phyloP scores from a whole-genome alignment of 768 basidiomycete species.

The Pisolithus marmoratus region DNA sequence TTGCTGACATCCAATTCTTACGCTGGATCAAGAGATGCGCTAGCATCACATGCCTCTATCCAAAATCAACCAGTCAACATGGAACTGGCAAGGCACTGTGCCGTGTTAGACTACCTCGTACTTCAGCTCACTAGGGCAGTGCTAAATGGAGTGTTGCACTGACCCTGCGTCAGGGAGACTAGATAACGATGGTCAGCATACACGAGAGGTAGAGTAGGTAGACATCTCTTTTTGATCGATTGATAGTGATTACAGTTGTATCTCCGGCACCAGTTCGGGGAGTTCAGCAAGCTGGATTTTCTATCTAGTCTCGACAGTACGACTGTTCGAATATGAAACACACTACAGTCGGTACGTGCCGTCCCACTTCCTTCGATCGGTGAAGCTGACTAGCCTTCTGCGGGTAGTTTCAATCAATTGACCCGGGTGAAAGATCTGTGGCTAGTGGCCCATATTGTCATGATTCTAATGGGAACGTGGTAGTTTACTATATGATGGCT shows the following conservation, averaged over 20 bases:
- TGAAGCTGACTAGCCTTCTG: slow-evolving; percentile 4
- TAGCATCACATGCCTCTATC: too few relatives aligned
- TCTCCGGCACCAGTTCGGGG: slow-evolving; percentile 24
- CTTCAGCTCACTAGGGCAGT: too few relatives aligned
- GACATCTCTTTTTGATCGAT: too few relatives aligned
- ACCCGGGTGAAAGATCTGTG: slow-evolving; percentile 21
- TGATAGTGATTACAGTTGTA: slow-evolving; percentile 48
- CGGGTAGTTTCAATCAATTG: slow-evolving; percentile 19
- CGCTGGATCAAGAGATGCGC: too few relatives aligned
- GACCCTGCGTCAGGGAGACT: too few relatives aligned
- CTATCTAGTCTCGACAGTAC: slow-evolving; percentile 50
- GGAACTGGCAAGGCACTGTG: too few relatives aligned
- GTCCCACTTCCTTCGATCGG: background rate
- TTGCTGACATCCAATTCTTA: too few relatives aligned
- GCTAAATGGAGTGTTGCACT: too few relatives aligned
- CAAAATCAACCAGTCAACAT: too few relatives aligned
- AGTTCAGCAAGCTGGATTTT: slow-evolving; percentile 47
- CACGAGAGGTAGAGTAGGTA: too few relatives aligned
- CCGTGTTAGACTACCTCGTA: too few relatives aligned
- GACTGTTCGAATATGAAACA: slow-evolving; percentile 42
- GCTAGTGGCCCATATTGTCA: slow-evolving; percentile 1
- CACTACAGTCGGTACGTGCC: slow-evolving; percentile 19
- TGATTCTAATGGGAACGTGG: background rate
- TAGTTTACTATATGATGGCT: slow-evolving; percentile 66
- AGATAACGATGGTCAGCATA: too few relatives aligned